phyloP scores from a whole-genome alignment of 495 filamentous ascomycete genomes.

The Aspergillus saccharolyticus region DNA sequence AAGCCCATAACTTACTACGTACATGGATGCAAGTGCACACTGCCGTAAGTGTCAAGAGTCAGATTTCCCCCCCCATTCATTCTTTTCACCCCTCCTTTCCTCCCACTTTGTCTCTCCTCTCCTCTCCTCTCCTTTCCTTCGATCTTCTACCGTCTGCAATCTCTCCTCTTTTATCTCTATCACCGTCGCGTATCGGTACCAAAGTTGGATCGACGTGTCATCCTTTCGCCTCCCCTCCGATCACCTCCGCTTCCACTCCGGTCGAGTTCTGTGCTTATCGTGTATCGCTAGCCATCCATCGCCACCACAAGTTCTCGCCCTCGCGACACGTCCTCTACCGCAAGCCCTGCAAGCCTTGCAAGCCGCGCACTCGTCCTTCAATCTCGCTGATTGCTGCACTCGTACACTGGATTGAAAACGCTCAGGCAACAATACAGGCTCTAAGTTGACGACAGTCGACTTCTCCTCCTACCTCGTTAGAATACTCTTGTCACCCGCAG shows the following conservation, averaged over 20 bases:
- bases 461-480: slow-evolving; percentile 15
- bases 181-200: neutral
- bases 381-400: neutral
- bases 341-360: neutral
- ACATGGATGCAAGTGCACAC: too few relatives aligned
- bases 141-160: neutral
- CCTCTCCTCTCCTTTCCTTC: too few relatives aligned
- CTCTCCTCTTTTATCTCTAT: neutral
- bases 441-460: slow-evolving; percentile 17
- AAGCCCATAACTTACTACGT: neutral
- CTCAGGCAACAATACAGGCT: neutral
- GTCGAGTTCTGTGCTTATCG: slow-evolving; percentile 10
- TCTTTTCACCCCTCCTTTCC: too few relatives aligned
- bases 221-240: neutral
- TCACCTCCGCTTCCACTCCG: slow-evolving; percentile 1
- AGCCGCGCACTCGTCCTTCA: neutral
- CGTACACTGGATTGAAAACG: neutral
- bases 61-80: neutral
- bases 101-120: too few relatives aligned
- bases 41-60: too few relatives aligned
- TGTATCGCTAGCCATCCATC: slow-evolving; percentile 12
- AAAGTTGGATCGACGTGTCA: neutral
- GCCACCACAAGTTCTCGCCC: slow-evolving; percentile 17
- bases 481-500: slow-evolving; percentile 38
- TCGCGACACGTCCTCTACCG: slow-evolving; percentile 7